phyloP scores from a whole-genome alignment of 352 stramenopile species.

The Thalassiosira hispida region DNA sequence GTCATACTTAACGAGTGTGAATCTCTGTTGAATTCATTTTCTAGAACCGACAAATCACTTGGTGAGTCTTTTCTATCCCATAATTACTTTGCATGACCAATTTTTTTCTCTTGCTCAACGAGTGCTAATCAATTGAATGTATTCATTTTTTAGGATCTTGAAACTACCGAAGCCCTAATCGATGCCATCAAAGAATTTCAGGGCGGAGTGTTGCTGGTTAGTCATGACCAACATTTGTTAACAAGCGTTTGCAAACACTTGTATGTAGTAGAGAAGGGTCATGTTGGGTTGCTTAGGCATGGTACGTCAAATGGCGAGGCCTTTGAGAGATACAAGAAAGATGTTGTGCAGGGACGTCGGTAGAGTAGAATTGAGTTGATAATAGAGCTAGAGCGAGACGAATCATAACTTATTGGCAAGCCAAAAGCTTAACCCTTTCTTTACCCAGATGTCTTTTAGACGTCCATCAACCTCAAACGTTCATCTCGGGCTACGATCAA shows the following conservation, averaged over 20 bases:
- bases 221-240: slow-evolving; percentile 94
- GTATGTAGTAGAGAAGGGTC: slow-evolving; percentile 81
- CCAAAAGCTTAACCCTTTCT: no score
- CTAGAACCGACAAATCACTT: slow-evolving; percentile 9
- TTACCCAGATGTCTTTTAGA: no score
- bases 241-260: slow-evolving; percentile 92
- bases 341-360: slow-evolving; percentile 60
- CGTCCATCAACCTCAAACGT: not conserved
- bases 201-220: slow-evolving; percentile 93
- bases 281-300: slow-evolving; percentile 61
- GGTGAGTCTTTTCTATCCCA: slow-evolving; percentile 30
- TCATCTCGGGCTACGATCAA: not conserved
- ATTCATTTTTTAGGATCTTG: slow-evolving; percentile 54
- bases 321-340: slow-evolving; percentile 81
- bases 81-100: not conserved
- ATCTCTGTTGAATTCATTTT: not conserved
- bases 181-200: slow-evolving; percentile 91
- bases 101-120: not conserved
- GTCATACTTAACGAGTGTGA: not conserved
- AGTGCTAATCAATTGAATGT: not conserved
- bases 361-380: slow-evolving; percentile 17
- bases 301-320: slow-evolving; percentile 61
- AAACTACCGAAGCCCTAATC: slow-evolving; percentile 88
- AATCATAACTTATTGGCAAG: no score
- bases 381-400: no score